Evolutionary conservation across 306 rosid genomes (phyloP).

Genomic region (Cucumis melo): DNA sequence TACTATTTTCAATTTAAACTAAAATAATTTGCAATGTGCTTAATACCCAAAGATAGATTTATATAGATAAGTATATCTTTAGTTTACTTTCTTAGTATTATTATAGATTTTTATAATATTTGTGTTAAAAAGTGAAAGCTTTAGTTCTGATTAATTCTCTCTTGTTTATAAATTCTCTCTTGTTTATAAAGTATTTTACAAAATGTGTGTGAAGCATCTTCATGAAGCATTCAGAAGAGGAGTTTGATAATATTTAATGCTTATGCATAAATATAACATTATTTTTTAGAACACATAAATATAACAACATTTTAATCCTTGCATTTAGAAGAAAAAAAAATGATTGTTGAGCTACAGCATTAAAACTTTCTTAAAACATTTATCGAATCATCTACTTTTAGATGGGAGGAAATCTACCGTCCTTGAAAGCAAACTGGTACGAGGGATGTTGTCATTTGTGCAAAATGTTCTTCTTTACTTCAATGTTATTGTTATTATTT

Average conservation of each 20-base stretch:
- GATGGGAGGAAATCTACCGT: not conserved
- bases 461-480: too few species aligned
- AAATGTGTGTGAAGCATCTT: not conserved
- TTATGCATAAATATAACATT: too few species aligned
- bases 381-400: not conserved
- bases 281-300: too few species aligned
- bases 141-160: not conserved
- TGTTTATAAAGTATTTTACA: not conserved
- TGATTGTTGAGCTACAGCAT: too few species aligned
- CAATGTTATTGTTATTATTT: too few species aligned
- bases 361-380: not conserved
- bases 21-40: too few species aligned
- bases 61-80: too few species aligned
- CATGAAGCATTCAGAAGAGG: not conserved
- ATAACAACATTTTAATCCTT: not conserved
- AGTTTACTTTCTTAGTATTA: too few species aligned
- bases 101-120: not conserved
- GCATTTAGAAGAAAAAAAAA: not conserved
- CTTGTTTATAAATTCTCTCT: not conserved
- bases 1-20: too few species aligned
- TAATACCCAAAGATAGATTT: too few species aligned
- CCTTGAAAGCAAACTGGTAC: too few species aligned
- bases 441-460: too few species aligned
- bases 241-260: not conserved
- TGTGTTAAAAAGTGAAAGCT: not conserved